phyloP scores from a whole-genome alignment of 306 rosid genomes.

The Rosa chinensis region DNA sequence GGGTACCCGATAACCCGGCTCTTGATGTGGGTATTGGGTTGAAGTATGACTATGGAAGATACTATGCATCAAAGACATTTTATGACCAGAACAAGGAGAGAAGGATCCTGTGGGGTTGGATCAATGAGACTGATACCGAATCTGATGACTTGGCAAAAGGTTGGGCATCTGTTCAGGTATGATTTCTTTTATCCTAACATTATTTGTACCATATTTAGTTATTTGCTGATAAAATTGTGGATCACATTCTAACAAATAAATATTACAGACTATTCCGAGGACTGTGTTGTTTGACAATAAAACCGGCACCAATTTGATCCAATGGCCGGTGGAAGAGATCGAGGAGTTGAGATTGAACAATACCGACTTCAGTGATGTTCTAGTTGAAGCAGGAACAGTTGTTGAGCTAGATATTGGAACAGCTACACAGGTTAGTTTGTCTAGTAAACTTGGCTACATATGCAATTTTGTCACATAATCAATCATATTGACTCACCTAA shows the following conservation, averaged over 20 bases:
- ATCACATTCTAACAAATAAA: neutral
- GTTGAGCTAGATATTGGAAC: slow-evolving; percentile 56
- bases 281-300: slow-evolving; percentile 61
- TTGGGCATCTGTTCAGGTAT: slow-evolving; percentile 87
- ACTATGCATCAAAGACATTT: slow-evolving; percentile 84
- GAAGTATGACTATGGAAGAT: slow-evolving; percentile 69
- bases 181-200: too few relatives aligned
- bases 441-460: neutral
- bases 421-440: slow-evolving; percentile 63
- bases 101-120: slow-evolving; percentile 78
- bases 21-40: slow-evolving; percentile 85
- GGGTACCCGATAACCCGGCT: slow-evolving; percentile 85
- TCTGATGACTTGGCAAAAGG: slow-evolving; percentile 62
- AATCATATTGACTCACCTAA: neutral
- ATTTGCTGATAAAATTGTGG: neutral
- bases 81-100: slow-evolving; percentile 62
- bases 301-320: slow-evolving; percentile 59
- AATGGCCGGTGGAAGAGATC: slow-evolving; percentile 87
- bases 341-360: slow-evolving; percentile 63
- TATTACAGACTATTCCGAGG: slow-evolving; percentile 70
- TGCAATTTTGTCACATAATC: neutral
- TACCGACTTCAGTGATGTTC: slow-evolving; percentile 40
- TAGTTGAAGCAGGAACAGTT: slow-evolving; percentile 63
- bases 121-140: slow-evolving; percentile 68
- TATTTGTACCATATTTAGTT: neutral